Base-by-base conservation (phyloP, 345 rosid species). In the Salix udensis region DNA sequence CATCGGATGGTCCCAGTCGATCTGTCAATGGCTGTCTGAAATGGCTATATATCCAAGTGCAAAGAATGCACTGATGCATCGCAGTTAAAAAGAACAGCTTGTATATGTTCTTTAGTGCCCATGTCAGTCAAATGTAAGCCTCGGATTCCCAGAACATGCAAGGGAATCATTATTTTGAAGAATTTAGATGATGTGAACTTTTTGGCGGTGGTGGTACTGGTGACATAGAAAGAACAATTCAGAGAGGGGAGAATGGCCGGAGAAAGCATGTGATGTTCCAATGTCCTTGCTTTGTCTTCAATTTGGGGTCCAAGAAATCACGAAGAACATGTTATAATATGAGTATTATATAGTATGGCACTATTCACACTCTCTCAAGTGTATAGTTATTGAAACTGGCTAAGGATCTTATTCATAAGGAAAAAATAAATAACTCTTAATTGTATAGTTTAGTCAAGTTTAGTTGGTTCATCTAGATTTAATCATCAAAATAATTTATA, bases 131-230 rank as follows among this genome's bases (percentile, higher is more conserved):
- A 73, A 26, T 26, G 13, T 19, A 15, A 61, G 18, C 79, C 30
- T 77, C 23, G 79, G 79, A 77, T 77, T 34, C 79, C 70, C 79
- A 62, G 34, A 70, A 42, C 68, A 70, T 23, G 60, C 70, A 64
- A 70, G 40, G 44, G 67, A 28, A 42, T 24, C 31, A 42, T 44
- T 62, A 23, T 67, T 64, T 26, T 64, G 69, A 68, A 61, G 78
- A 67, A 50, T 75, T 70, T 34, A 3, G 15, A 28, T 66, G n/a
- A n/a, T n/a, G n/a, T n/a, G n/a, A n/a, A n/a, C n/a, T n/a, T n/a
- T n/a, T n/a, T n/a, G n/a, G n/a, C n/a, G n/a, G n/a, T n/a, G n/a
- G n/a, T n/a, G n/a, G n/a, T n/a, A n/a, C n/a, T n/a, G n/a, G n/a
- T n/a, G 62, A 48, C 31, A 14, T 18, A 2, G 48, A 60, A 68